Base-by-base conservation (phyloP, 495 filamentous ascomycete genomes). In the Lepraria neglecta region DNA sequence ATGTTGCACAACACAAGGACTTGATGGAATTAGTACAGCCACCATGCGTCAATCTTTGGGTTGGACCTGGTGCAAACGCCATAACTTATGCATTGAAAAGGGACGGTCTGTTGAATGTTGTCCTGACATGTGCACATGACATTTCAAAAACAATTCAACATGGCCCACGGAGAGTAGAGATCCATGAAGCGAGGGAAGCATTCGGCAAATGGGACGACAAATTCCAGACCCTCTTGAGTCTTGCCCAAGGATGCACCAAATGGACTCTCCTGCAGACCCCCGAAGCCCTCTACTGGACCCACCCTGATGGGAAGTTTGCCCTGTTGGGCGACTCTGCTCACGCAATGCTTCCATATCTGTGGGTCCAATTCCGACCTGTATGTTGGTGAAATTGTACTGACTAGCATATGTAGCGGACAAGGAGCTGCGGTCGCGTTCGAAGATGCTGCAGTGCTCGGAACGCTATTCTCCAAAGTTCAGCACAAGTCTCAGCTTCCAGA, bases 281-380 rank as follows among this genome's bases (percentile, higher is more conserved):
- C n/a, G 43, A 59, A 31, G 4, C 11, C 5, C 6, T 3, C 10
- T 14, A 0, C 2, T 59, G 56, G 56, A 21, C n/a, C 6, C 43
- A 59, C 11, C 44, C 43, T 4, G 5, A 19, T 5, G 28, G 27
- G 3, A 19, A 40, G 0, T 48, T 50, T 6, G 7, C 27, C 2
- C 44, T 59, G 1, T 4, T 59, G 4, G 56, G 56, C 27, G 56
- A 48, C 19, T 30, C 56, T 3, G 43, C 44, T 10, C 56, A 59
- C n/a, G 44, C 30, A 33, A 59, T 50, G 28, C 17, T 48, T 3
- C 44, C 56, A 0, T 59, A 10, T 6, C 30, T 59, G 56, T 59
- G n/a, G 33, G 56, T 4, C 0, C 11, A 4, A n/a, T 17, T 7
- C 17, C 45, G 17, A 47, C 45, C 21, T 47, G 15, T 6, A n/a